Evolutionary conservation across 352 stramenopile genomes (phyloP).

Genomic region (Phytophthora foliorum): DNA sequence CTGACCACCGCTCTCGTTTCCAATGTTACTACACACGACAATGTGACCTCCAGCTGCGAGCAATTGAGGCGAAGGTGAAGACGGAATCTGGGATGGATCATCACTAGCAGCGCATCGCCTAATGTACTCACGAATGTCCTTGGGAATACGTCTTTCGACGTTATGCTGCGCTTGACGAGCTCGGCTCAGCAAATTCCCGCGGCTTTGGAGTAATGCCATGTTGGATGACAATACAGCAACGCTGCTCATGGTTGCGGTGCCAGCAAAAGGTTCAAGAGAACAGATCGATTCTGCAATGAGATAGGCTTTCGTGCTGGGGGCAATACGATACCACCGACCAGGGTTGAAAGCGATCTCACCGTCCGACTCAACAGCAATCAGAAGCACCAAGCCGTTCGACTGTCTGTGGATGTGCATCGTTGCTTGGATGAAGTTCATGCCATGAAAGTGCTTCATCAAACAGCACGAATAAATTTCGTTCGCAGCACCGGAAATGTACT

Average conservation of each 20-base stretch:
- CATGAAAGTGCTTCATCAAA: constrained; percentile 64
- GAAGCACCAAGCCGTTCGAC: constrained; percentile 75
- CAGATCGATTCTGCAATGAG: constrained; percentile 81
- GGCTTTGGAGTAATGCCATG: constrained; percentile 42
- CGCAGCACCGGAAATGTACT: constrained; percentile 81
- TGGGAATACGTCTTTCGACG: constrained; percentile 74
- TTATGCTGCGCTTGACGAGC: constrained; percentile 77
- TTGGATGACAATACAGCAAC: constrained; percentile 44
- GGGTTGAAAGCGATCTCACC: constrained; percentile 82
- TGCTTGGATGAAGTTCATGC: constrained; percentile 81
- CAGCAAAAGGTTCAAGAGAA: constrained; percentile 58
- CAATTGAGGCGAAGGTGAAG: constrained; percentile 50
- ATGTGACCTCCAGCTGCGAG: constrained; percentile 72
- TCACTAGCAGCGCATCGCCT: constrained; percentile 43
- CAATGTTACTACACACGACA: constrained; percentile 85
- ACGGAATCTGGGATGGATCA: constrained; percentile 47
- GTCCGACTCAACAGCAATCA: constrained; percentile 80
- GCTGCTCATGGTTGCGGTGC: constrained; percentile 31
- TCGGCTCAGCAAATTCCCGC: constrained; percentile 54
- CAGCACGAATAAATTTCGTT: constrained; percentile 88
- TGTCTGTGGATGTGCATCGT: constrained; percentile 74
- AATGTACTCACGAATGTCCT: constrained; percentile 71
- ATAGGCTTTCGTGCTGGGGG: constrained; percentile 66
- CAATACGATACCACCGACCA: constrained; percentile 67
- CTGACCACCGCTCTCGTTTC: constrained; percentile 63